Evolutionary conservation across 179 eudicot species (phyloP).

Genomic region (Sideroxylon spinosum): DNA sequence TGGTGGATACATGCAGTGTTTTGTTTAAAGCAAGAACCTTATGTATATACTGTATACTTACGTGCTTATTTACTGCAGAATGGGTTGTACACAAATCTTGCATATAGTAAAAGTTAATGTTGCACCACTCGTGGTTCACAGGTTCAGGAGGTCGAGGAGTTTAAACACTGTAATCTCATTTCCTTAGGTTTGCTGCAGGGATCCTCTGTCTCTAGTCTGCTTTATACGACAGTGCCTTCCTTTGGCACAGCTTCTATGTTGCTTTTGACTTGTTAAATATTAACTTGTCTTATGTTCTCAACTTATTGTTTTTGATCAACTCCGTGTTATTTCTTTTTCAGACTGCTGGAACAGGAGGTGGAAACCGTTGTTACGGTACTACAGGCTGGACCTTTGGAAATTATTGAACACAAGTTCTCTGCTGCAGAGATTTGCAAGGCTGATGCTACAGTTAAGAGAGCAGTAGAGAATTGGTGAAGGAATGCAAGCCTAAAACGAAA

Average conservation of each 20-base stretch:
- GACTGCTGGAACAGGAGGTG: constrained; percentile 85
- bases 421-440: constrained; percentile 74
- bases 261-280: not conserved
- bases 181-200: not conserved
- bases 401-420: constrained; percentile 81
- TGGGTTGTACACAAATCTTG: not conserved
- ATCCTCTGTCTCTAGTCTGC: not conserved
- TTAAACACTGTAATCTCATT: too few species aligned
- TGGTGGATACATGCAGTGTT: too few species aligned
- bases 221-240: not conserved
- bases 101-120: not conserved
- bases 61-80: not conserved
- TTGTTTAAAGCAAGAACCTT: too few species aligned
- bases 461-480: constrained; percentile 74
- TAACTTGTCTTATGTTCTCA: not conserved
- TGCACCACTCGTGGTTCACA: not conserved
- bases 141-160: not conserved
- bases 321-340: constrained; percentile 19
- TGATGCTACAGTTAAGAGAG: constrained; percentile 50
- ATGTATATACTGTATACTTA: too few species aligned
- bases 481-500: constrained; percentile 50
- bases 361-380: constrained; percentile 85
- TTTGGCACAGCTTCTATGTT: not conserved
- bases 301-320: not conserved
- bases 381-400: constrained; percentile 91